Conservation (phyloP, 1,284 basidiomycete genomes). For the Stygiomarasmius scandens region DNA sequence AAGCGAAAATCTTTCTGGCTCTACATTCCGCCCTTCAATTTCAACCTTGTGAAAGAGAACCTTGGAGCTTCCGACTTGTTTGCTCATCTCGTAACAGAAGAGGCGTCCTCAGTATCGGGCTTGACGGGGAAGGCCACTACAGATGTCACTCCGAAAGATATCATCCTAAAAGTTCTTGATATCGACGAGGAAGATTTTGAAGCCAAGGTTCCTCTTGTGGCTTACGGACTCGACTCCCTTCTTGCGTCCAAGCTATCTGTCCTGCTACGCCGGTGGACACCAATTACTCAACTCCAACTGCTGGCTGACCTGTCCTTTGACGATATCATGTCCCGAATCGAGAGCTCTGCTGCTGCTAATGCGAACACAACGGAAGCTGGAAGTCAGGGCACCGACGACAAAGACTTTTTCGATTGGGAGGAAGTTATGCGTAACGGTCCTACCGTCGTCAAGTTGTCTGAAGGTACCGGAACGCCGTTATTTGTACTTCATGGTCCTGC, state of each 20-base stretch:
- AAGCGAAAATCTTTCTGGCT: neutral
- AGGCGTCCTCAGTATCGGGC: neutral
- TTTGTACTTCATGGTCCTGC: slow-evolving; percentile 11
- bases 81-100: neutral
- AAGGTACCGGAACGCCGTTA: slow-evolving; percentile 8
- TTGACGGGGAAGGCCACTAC: neutral
- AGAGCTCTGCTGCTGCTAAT: neutral
- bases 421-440: neutral
- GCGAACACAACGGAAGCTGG: neutral
- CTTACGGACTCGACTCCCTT: slow-evolving; percentile 15
- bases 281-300: slow-evolving; percentile 12
- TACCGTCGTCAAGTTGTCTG: slow-evolving; percentile 6
- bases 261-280: neutral
- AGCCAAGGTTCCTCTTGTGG: slow-evolving; percentile 10
- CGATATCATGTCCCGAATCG: neutral
- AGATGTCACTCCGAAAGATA: neutral
- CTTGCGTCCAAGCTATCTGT: slow-evolving; percentile 7
- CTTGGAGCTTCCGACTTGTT: neutral
- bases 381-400: neutral
- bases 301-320: slow-evolving; percentile 9
- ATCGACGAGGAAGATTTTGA: slow-evolving; percentile 4
- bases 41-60: neutral
- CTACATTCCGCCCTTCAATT: neutral
- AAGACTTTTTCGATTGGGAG: neutral
- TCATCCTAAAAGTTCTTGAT: slow-evolving; percentile 9